phyloP scores from a whole-genome alignment of 2,329 filamentous ascomycete species.

The Fusarium keratoplasticum region DNA sequence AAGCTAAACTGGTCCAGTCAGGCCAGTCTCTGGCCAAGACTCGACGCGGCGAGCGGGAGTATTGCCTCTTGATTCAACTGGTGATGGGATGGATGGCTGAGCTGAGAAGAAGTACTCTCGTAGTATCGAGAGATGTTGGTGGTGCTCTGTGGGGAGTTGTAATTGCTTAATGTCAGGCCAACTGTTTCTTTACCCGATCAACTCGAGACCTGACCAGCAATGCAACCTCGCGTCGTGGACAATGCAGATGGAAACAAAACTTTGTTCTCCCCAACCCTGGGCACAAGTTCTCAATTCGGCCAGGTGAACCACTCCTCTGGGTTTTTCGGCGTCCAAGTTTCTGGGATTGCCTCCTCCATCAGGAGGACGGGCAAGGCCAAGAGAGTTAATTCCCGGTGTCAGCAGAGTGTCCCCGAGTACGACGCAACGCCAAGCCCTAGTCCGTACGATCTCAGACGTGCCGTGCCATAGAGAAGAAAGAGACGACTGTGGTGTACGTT shows the following conservation, averaged over 20 bases:
- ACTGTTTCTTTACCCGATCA: background rate
- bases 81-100: slow-evolving; percentile 3
- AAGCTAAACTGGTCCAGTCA: slow-evolving; percentile 9
- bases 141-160: slow-evolving; percentile 15
- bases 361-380: background rate
- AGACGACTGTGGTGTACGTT: background rate
- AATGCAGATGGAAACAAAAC: background rate
- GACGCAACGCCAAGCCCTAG: slow-evolving; percentile 7
- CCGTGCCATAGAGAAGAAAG: slow-evolving; percentile 1
- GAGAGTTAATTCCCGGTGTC: background rate
- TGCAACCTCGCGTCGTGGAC: background rate
- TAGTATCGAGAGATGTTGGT: slow-evolving; percentile 1
- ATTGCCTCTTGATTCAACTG: slow-evolving; percentile 10
- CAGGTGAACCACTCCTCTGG: slow-evolving; percentile 25
- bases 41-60: slow-evolving; percentile 8
- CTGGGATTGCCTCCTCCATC: slow-evolving; percentile 1
- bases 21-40: slow-evolving; percentile 13
- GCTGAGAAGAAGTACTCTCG: slow-evolving; percentile 12
- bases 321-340: background rate
- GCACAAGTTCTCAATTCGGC: background rate
- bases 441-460: slow-evolving; percentile 7
- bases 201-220: background rate
- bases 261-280: background rate
- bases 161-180: background rate
- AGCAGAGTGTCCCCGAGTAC: slow-evolving; percentile 15